These are phyloP conservation scores for Hypoxylon sp. DNA, from an alignment of 2,329 filamentous ascomycete genomes.

Conservation along the genomic window DNA sequence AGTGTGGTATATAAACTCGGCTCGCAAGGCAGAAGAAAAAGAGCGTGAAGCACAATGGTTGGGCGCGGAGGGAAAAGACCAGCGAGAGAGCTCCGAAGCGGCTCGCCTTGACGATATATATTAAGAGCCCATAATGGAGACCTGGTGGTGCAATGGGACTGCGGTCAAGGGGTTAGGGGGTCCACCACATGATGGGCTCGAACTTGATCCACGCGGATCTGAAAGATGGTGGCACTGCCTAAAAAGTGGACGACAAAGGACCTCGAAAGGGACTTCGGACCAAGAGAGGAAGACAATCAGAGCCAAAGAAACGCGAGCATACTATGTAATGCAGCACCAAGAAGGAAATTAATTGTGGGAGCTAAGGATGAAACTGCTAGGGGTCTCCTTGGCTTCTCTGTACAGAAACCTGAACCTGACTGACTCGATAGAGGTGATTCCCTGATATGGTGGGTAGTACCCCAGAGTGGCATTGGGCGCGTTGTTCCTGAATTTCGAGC, in stretches of 20 bases:
- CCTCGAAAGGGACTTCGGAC: constrained; percentile 37
- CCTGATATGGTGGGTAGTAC: constrained; percentile 26
- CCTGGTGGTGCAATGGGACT: constrained; percentile 25
- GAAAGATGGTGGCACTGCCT: constrained; percentile 33
- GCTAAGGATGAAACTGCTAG: constrained; percentile 43
- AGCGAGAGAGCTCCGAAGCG: constrained; percentile 35
- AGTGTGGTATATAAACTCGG: constrained; percentile 47
- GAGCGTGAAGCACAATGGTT: constrained; percentile 43
- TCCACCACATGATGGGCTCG: constrained; percentile 29
- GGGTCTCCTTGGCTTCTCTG: constrained; percentile 11
- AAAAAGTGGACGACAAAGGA: constrained; percentile 38
- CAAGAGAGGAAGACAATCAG: constrained; percentile 29
- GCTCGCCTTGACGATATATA: constrained; percentile 48
- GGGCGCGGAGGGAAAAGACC: constrained; percentile 38
- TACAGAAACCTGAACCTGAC: background rate
- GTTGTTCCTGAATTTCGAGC: constrained; percentile 37
- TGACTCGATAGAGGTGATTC: constrained; percentile 17
- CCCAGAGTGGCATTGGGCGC: constrained; percentile 38
- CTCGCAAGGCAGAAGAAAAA: constrained; percentile 46
- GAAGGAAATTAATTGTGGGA: constrained; percentile 42
- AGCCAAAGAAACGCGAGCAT: constrained; percentile 41
- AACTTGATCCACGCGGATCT: constrained; percentile 38
- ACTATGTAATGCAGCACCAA: constrained; percentile 26
- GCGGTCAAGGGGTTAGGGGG: constrained; percentile 16
- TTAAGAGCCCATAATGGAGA: constrained; percentile 39